Conservation (phyloP, 805 yeast genomes). For the Saccharomycopsis malanga region DNA sequence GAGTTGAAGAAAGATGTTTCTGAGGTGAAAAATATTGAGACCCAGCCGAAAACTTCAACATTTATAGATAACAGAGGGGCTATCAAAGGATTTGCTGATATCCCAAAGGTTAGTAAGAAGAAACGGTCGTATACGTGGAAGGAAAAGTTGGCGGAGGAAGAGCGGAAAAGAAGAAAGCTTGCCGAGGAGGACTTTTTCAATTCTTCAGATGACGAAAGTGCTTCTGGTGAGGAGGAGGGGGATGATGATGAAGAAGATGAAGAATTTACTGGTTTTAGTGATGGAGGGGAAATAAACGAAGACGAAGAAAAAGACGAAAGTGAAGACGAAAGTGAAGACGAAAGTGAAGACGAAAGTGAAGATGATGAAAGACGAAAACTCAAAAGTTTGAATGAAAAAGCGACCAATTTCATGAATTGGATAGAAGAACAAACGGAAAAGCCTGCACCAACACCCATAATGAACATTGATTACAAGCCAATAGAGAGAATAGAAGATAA, state of each 20-base stretch:
- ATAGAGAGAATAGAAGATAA: constrained; percentile 62
- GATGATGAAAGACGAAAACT: constrained; percentile 32
- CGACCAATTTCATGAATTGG: constrained; percentile 78
- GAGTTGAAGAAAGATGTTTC: neutral
- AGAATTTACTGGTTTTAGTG: constrained; percentile 20
- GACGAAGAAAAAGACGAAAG: constrained; percentile 25
- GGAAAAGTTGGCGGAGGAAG: constrained; percentile 41
- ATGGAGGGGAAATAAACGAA: constrained; percentile 25
- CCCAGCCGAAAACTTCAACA: constrained; percentile 28
- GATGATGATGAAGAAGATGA: constrained; percentile 23
- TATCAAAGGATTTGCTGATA: constrained; percentile 58
- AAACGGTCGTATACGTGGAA: constrained; percentile 74
- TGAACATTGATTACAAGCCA: constrained; percentile 45
- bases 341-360: constrained; percentile 26
- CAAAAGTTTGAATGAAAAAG: constrained; percentile 38
- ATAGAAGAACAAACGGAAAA: constrained; percentile 66
- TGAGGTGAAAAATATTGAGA: neutral
- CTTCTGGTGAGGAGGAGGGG: constrained; percentile 25
- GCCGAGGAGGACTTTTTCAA: constrained; percentile 62
- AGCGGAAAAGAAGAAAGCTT: constrained; percentile 34
- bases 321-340: constrained; percentile 23
- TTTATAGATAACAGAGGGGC: constrained; percentile 71
- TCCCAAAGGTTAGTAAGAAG: constrained; percentile 39
- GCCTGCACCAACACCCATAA: constrained; percentile 43
- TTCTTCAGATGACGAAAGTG: constrained; percentile 29